Evolutionary conservation across 768 basidiomycete species (phyloP).

Genomic region (Hericium alpestre): DNA sequence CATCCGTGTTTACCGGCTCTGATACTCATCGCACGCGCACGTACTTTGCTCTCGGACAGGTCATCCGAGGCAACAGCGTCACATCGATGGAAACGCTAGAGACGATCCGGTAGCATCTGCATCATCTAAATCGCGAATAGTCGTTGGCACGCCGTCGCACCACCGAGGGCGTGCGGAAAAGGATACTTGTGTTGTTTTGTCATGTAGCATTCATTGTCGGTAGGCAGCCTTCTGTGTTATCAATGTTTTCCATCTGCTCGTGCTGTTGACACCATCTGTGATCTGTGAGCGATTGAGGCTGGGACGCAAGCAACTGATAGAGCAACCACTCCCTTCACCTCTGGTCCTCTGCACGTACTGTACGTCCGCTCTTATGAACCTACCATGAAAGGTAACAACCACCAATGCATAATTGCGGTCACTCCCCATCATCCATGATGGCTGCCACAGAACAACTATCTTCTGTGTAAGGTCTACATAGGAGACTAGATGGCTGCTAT

Average conservation of each 20-base stretch:
- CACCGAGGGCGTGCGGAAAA: no score
- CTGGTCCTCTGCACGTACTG: no score
- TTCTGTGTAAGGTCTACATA: no score
- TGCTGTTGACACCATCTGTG: neutral
- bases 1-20: neutral
- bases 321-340: no score
- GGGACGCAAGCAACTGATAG: no score
- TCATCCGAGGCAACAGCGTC: conserved; percentile 93
- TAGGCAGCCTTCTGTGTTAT: neutral
- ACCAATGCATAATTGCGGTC: no score
- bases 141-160: no score
- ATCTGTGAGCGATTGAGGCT: neutral
- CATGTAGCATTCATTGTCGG: neutral
- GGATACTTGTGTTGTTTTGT: neutral
- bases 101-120: conserved; percentile 31
- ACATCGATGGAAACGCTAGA: conserved; percentile 90
- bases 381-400: no score
- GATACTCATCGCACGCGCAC: neutral
- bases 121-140: neutral
- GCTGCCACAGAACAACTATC: no score
- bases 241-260: neutral
- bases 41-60: conserved; percentile 34
- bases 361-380: no score
- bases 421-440: no score
- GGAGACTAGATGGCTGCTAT: no score